Base-by-base conservation (phyloP, 2,329 filamentous ascomycete species). In the Exophiala calicioides region DNA sequence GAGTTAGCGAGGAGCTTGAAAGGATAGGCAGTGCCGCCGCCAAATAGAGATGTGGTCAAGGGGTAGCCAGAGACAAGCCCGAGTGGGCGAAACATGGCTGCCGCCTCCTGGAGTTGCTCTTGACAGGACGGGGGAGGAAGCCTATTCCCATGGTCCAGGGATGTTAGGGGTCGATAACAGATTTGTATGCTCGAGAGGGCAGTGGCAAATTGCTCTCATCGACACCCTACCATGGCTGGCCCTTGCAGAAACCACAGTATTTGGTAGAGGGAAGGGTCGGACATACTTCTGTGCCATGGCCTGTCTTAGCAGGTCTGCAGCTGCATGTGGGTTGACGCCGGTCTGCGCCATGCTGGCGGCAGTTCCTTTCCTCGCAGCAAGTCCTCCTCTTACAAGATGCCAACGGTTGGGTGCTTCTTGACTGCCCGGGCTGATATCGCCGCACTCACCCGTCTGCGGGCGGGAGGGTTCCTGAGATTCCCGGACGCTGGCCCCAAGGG, bases 261-360 rank as follows among this genome's bases (percentile, higher is more conserved):
- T 34, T 44, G 37, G 18, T 26, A 38, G 34, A 48, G 19, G 49
- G 51, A 44, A 55, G 53, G 43, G 33, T 47, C 52, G 44, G 47
- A 72, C 77, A 74, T 73, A 82, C 79, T 74, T 77, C 62, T 77
- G 76, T 63, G 75, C 66, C 65, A 78, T 74, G 49, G 77, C 73
- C 66, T 81, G 80, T 60, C 78, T 73, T 60, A 80, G 67, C 65
- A 80, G 66, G 60, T 81, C 79, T 40, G 76, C 74, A 44, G 79
- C 77, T 49, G 71, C 71, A 58, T 73, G 68, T 59, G 72, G 66
- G 58, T 74, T 76, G 37, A 59, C 45, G 13, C 54, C 55, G 34
- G 48, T 47, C 38, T 59, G 57, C 53, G 57, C 57, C 57, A 59
- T 59, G 44, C 32, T 44, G 54, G 51, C 52, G 37, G 37, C n/a